A percentile compares a stretch with the other conserved stretches of the same genome.
These are phyloP conservation scores for Amniculicola lignicola DNA, from an alignment of 495 filamentous ascomycete genomes.

Conservation along the genomic window DNA sequence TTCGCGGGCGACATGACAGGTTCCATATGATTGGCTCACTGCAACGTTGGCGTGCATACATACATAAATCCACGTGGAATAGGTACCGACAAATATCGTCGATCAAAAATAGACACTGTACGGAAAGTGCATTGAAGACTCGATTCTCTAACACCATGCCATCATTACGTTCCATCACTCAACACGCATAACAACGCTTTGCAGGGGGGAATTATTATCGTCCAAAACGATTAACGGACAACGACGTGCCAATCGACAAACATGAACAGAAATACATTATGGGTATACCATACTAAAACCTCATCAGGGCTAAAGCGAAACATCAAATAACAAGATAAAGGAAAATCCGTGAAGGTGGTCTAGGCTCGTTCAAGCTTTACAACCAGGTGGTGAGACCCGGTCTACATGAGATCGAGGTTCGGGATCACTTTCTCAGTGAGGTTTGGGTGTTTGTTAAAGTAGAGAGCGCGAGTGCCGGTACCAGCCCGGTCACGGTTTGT, in stretches of 20 bases:
- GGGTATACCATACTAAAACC: conserved; percentile 25
- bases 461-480: conserved; percentile 3
- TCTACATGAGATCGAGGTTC: conserved; percentile 23
- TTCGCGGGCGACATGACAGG: too few species aligned
- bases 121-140: not conserved
- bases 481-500: conserved; percentile 17
- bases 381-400: not conserved
- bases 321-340: conserved; percentile 3
- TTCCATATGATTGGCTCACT: too few species aligned
- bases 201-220: not conserved
- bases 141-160: not conserved
- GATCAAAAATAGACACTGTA: not conserved
- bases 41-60: too few species aligned
- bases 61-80: too few species aligned
- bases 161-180: conserved; percentile 16
- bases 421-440: conserved; percentile 34
- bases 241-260: conserved; percentile 17
- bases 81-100: conserved; percentile 1
- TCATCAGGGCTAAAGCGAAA: conserved; percentile 3
- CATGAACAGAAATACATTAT: conserved; percentile 26
- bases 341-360: conserved; percentile 24
- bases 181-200: conserved; percentile 1
- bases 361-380: conserved; percentile 20
- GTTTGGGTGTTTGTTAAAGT: conserved; percentile 1
- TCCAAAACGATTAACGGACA: too few species aligned